phyloP scores from a whole-genome alignment of 1,139 yeast species.

The Pneumocystis murina region DNA sequence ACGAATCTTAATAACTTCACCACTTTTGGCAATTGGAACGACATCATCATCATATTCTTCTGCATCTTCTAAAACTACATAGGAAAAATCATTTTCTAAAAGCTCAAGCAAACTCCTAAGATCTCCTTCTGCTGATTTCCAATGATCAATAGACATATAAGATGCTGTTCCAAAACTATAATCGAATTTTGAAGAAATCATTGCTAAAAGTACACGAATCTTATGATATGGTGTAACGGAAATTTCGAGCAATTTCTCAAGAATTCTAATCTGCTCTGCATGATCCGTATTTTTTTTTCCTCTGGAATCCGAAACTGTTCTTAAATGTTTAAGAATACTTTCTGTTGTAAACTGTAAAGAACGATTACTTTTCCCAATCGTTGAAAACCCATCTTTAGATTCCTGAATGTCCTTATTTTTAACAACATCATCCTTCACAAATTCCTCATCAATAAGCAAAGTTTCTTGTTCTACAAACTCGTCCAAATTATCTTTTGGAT shows the following conservation, averaged over 20 bases:
- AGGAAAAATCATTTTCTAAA: slow-evolving; percentile 49
- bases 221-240: slow-evolving; percentile 53
- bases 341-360: slow-evolving; percentile 26
- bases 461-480: slow-evolving; percentile 8
- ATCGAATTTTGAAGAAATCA: slow-evolving; percentile 82
- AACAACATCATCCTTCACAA: slow-evolving; percentile 3
- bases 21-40: slow-evolving; percentile 52
- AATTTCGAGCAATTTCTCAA: slow-evolving; percentile 47
- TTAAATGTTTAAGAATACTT: slow-evolving; percentile 56
- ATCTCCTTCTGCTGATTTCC: slow-evolving; percentile 47
- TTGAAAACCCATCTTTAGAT: slow-evolving; percentile 28
- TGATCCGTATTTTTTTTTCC: slow-evolving; percentile 92
- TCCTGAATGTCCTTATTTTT: slow-evolving; percentile 16
- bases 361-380: slow-evolving; percentile 30
- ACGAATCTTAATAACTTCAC: slow-evolving; percentile 44
- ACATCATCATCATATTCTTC: slow-evolving; percentile 51
- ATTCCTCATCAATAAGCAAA: slow-evolving; percentile 13
- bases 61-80: slow-evolving; percentile 68
- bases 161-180: slow-evolving; percentile 44
- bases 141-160: slow-evolving; percentile 66
- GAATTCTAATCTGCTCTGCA: slow-evolving; percentile 54
- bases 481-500: slow-evolving; percentile 31
- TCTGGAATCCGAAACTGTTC: slow-evolving; percentile 69
- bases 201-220: slow-evolving; percentile 63
- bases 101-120: slow-evolving; percentile 47